A percentile compares a stretch with the other conserved stretches of the same genome.
Evolutionary conservation across 768 basidiomycete species (phyloP).

Genomic region (Solioccasus polychromus): DNA sequence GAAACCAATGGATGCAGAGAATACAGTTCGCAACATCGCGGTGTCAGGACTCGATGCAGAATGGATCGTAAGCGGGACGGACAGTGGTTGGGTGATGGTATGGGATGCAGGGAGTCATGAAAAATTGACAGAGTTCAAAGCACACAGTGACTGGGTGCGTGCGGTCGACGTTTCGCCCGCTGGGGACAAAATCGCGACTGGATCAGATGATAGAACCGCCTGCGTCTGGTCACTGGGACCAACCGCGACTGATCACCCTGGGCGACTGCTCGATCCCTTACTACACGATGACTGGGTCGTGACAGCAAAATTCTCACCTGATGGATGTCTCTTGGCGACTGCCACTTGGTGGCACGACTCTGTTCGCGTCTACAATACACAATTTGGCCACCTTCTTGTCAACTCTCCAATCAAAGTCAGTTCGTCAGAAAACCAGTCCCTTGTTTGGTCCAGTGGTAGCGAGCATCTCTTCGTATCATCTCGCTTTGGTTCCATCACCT

Average conservation of each 20-base stretch:
- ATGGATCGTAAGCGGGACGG: too few relatives aligned
- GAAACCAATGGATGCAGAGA: constrained; percentile 4
- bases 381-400: not conserved
- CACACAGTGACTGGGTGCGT: too few relatives aligned
- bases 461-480: constrained; percentile 3
- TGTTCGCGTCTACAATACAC: not conserved
- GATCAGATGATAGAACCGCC: not conserved
- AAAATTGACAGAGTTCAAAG: too few relatives aligned
- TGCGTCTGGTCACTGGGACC: not conserved
- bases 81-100: too few relatives aligned
- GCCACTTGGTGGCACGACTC: not conserved
- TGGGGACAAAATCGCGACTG: too few relatives aligned
- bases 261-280: not conserved
- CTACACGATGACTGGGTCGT: not conserved
- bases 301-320: not conserved
- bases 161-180: too few relatives aligned
- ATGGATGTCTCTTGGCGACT: not conserved
- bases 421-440: not conserved
- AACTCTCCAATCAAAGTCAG: not conserved
- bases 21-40: constrained; percentile 2
- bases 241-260: not conserved
- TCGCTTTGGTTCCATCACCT: not conserved
- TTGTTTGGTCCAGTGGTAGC: not conserved
- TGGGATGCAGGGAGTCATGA: too few relatives aligned
- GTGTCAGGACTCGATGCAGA: constrained; percentile 6